Percentiles rank a stretch among this genome's conserved stretches.
Conservation (phyloP, 495 filamentous ascomycete species). For the Neurospora terricola region DNA sequence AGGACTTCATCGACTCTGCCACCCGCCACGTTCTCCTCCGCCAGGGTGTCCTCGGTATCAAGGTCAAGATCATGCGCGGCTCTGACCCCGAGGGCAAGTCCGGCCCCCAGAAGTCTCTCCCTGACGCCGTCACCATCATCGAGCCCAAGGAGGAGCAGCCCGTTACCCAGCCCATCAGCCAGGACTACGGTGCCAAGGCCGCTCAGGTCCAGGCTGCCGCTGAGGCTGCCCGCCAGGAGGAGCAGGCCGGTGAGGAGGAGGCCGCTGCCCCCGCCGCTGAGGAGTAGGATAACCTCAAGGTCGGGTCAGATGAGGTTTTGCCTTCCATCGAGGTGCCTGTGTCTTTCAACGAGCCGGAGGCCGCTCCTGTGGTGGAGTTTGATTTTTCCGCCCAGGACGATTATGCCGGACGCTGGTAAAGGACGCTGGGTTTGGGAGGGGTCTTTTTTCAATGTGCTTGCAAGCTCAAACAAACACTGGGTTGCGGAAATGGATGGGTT, state of each 20-base stretch:
- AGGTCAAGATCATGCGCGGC: conserved; percentile 99
- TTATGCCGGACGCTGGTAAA: conserved; percentile 4
- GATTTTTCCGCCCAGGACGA: not conserved
- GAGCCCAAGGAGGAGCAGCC: conserved; percentile 98
- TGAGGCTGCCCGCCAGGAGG: conserved; percentile 57
- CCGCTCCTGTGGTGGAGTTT: not conserved
- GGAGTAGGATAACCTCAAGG: conserved; percentile 30
- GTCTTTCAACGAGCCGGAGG: not conserved
- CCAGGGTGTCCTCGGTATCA: conserved; percentile 99
- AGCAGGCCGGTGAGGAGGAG: conserved; percentile 46
- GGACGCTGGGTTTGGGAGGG: not conserved
- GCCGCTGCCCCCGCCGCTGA: conserved; percentile 34
- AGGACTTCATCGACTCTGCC: conserved; percentile 98
- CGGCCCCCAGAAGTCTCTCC: conserved; percentile 90
- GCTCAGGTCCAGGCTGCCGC: conserved; percentile 64
- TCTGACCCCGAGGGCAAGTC: conserved; percentile 98
- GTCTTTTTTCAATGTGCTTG: conserved; percentile 13
- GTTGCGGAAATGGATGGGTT: conserved; percentile 22
- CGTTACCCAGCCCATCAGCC: conserved; percentile 84
- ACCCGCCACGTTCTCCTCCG: conserved; percentile 98
- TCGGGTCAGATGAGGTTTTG: conserved; percentile 3
- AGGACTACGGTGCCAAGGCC: conserved; percentile 98
- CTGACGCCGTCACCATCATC: conserved; percentile 97
- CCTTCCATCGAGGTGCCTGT: conserved; percentile 1
- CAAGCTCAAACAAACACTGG: conserved; percentile 11